Conservation (phyloP, 2,329 filamentous ascomycete genomes). For the Colletotrichum lupini region DNA sequence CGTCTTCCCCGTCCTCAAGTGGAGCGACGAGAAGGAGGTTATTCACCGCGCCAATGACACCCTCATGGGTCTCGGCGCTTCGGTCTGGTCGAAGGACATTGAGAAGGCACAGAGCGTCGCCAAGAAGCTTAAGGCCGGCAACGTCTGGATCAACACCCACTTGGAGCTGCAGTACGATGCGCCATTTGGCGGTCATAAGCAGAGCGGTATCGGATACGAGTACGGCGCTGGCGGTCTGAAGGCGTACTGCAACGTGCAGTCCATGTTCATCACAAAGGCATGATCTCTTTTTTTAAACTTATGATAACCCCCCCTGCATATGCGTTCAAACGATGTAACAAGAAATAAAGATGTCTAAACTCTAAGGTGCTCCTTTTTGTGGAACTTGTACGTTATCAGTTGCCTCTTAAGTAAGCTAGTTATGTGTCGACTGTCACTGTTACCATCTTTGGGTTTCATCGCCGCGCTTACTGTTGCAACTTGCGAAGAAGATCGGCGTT, state of each 20-base stretch:
- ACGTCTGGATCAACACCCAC: slow-evolving; percentile 71
- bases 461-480: not conserved
- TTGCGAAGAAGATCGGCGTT: not conserved
- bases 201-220: slow-evolving; percentile 55
- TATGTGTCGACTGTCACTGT: not conserved
- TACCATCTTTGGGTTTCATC: not conserved
- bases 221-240: slow-evolving; percentile 52
- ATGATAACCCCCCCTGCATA: not conserved
- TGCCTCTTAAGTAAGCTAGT: not conserved
- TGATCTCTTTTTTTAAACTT: slow-evolving; percentile 5
- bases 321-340: slow-evolving; percentile 7
- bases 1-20: slow-evolving; percentile 71
- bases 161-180: slow-evolving; percentile 54
- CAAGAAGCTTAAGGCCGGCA: slow-evolving; percentile 65
- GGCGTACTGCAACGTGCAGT: slow-evolving; percentile 44
- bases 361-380: not conserved
- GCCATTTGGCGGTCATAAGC: slow-evolving; percentile 57
- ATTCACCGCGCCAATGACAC: slow-evolving; percentile 65
- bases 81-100: slow-evolving; percentile 68
- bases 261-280: slow-evolving; percentile 27
- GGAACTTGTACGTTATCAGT: not conserved
- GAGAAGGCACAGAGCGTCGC: slow-evolving; percentile 63
- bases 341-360: not conserved
- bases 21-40: slow-evolving; percentile 70
- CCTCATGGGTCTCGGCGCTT: slow-evolving; percentile 65